Evolutionary conservation across 345 rosid species (phyloP).

Genomic region (Gossypium herbaceum): DNA sequence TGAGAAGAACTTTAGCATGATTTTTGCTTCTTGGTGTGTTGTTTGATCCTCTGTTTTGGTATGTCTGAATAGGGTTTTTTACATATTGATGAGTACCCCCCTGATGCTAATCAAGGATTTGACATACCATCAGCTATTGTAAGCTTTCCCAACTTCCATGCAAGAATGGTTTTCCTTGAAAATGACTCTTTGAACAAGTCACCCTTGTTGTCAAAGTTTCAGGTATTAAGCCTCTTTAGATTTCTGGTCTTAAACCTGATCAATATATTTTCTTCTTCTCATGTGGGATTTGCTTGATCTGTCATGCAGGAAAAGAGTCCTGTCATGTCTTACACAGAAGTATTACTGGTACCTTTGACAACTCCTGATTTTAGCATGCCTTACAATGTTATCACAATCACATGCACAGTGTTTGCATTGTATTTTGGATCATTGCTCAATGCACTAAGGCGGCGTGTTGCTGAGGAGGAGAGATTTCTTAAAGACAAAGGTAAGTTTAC

Average conservation of each 20-base stretch:
- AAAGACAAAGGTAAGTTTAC: constrained; percentile 52
- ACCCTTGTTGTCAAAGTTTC: constrained; percentile 52
- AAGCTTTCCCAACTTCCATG: constrained; percentile 59
- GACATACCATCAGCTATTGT: constrained; percentile 89
- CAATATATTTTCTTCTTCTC: background rate
- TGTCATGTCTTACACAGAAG: constrained; percentile 82
- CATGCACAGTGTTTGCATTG: constrained; percentile 88
- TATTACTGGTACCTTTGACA: constrained; percentile 79
- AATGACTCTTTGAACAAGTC: constrained; percentile 32
- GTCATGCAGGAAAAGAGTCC: constrained; percentile 59
- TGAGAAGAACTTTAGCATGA: constrained; percentile 6
- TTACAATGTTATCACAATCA: constrained; percentile 91
- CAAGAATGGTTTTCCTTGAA: constrained; percentile 41
- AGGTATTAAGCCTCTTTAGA: constrained; percentile 37
- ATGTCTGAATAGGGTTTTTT: constrained; percentile 64
- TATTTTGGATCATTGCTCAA: constrained; percentile 91
- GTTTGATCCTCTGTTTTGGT: constrained; percentile 23
- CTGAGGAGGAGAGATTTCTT: constrained; percentile 80
- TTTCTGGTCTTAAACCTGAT: background rate
- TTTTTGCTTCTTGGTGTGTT: background rate
- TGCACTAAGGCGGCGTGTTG: constrained; percentile 62
- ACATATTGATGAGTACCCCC: constrained; percentile 95
- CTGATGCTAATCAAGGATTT: constrained; percentile 98
- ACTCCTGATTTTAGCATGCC: constrained; percentile 99
- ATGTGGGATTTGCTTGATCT: constrained; percentile 17